Base-by-base conservation (phyloP, 2,329 filamentous ascomycete species). In the Elsinoe necatrix region DNA sequence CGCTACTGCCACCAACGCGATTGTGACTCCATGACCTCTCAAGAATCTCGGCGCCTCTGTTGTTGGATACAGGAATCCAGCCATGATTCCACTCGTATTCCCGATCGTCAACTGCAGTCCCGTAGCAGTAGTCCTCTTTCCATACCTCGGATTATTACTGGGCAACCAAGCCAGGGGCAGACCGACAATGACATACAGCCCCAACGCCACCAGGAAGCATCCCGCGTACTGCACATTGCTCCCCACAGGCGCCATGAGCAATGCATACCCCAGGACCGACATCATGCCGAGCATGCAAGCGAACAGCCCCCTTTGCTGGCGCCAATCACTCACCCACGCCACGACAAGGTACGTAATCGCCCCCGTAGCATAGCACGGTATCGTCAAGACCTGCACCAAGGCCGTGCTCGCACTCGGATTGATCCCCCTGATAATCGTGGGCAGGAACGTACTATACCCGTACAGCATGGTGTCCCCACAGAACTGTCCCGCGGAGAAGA, bases 401-500 rank as follows among this genome's bases (percentile, higher is more conserved):
- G 85, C 80, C 0, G 75, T 74, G 0, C 80, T 76, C 75, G 85
- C 88, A 2, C 66, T 67, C 0, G 73, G 71, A 2, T 85, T 84
- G 54, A 91, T 79, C 3, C 79, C 82, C 41, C 80, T 75, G 67
- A 92, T 89, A 61, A 92, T 91, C 3, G 86, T 89, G 0, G 87
- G 87, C 43, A 92, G 71, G 66, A 91, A 91, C 0, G 85, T 89
- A 51, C 82, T 85, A 68, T 83, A 90, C 3, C 86, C 85, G 64
- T 91, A 91, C 0, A 91, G 75, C 81, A 90, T 86, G 1, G 84
- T 87, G 64, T 89, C 85, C 14, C 79, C 57, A 3, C 86, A 85
- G 65, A 90, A 90, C 67, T 89, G 85, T 4, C 76, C 85, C 35
- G 82, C 68, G 61, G 78, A 84, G 66, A 89, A 89, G 1, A 78